These are phyloP conservation scores for Cryptosporidium sp. DNA, from an alignment of 169 alveolate species.

Conservation along the genomic window DNA sequence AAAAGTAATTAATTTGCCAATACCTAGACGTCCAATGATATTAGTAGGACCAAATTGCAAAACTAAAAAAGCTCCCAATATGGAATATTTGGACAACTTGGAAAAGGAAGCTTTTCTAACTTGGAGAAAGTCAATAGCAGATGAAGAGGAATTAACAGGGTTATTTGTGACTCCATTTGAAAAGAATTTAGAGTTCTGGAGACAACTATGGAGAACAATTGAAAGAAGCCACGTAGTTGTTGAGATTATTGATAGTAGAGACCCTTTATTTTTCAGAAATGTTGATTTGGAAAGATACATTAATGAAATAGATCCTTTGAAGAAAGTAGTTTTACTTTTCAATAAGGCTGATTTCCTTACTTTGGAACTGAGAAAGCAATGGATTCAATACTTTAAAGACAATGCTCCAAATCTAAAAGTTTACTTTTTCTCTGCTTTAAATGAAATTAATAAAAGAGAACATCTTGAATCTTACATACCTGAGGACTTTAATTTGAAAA, in stretches of 20 bases:
- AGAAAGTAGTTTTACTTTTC: constrained; percentile 88
- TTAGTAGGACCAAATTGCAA: constrained; percentile 59
- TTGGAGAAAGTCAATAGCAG: constrained; percentile 91
- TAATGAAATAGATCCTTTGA: constrained; percentile 90
- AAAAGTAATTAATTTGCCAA: constrained; percentile 16
- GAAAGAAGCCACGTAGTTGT: constrained; percentile 95
- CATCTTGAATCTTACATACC: neutral
- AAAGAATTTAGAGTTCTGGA: constrained; percentile 98
- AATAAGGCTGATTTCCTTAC: constrained; percentile 95
- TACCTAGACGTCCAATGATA: constrained; percentile 70
- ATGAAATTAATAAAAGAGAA: constrained; percentile 77
- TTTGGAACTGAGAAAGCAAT: constrained; percentile 89
- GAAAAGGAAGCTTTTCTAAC: constrained; percentile 88
- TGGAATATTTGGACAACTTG: constrained; percentile 76
- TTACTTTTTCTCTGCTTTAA: constrained; percentile 92
- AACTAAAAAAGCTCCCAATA: constrained; percentile 1
- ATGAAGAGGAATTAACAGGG: constrained; percentile 91
- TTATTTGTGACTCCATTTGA: constrained; percentile 97
- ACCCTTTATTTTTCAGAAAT: constrained; percentile 94
- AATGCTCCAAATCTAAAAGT: constrained; percentile 84
- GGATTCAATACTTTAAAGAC: constrained; percentile 91
- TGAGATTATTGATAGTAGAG: constrained; percentile 97
- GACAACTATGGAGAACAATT: constrained; percentile 98
- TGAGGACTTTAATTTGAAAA: neutral
- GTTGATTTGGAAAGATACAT: constrained; percentile 91